Evolutionary conservation across 2,329 filamentous ascomycete species (phyloP).

Genomic region (Dothideomycetidae sp.): DNA sequence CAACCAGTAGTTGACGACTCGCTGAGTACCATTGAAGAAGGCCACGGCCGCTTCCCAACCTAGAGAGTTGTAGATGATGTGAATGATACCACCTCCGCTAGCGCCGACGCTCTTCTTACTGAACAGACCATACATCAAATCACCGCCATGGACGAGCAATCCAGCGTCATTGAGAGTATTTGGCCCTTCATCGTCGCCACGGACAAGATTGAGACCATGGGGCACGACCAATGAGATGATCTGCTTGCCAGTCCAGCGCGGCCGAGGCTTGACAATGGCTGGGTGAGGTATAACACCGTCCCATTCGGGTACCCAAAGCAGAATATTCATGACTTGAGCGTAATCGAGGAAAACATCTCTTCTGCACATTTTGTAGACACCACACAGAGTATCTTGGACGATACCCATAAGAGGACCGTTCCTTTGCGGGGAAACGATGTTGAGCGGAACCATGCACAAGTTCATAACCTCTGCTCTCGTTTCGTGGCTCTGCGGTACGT

Average conservation of each 20-base stretch:
- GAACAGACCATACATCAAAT: constrained; percentile 79
- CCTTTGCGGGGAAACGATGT: constrained; percentile 94
- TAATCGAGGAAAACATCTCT: constrained; percentile 83
- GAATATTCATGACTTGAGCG: constrained; percentile 87
- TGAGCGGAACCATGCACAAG: constrained; percentile 92
- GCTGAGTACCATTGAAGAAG: constrained; percentile 92
- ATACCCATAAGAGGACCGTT: constrained; percentile 99
- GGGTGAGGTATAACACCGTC: constrained; percentile 86
- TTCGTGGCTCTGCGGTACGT: constrained; percentile 96
- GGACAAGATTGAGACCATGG: constrained; percentile 63
- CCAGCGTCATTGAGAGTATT: constrained; percentile 60
- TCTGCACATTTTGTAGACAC: constrained; percentile 91
- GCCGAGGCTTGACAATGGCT: constrained; percentile 82
- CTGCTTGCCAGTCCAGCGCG: constrained; percentile 97
- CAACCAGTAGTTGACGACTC: constrained; percentile 94
- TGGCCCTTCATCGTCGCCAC: constrained; percentile 38
- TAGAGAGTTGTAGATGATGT: constrained; percentile 92
- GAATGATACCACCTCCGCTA: constrained; percentile 76
- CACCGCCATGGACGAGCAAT: constrained; percentile 68
- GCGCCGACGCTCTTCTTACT: constrained; percentile 93
- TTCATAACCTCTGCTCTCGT: constrained; percentile 88
- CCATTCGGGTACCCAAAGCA: constrained; percentile 97
- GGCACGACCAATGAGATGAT: constrained; percentile 89
- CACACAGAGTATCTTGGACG: constrained; percentile 91
- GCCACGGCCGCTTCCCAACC: constrained; percentile 73